These are phyloP conservation scores for Tuber microsphaerosporum DNA, from an alignment of 495 filamentous ascomycete species.

Conservation along the genomic window DNA sequence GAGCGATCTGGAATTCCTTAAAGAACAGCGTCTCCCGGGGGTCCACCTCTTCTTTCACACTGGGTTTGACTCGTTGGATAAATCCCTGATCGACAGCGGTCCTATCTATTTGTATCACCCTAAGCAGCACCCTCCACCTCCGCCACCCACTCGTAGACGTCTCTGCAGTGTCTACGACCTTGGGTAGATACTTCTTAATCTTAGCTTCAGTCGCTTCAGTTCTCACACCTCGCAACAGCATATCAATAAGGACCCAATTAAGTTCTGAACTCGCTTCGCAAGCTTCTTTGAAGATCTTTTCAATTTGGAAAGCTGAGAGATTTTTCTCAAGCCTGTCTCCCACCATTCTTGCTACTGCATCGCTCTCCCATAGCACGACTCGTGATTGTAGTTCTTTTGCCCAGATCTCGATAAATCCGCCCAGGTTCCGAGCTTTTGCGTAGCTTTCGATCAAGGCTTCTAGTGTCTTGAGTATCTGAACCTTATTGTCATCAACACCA, in stretches of 20 bases:
- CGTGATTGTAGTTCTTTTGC: constrained; percentile 14
- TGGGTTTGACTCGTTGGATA: background rate
- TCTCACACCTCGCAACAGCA: constrained; percentile 30
- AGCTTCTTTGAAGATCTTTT: constrained; percentile 23
- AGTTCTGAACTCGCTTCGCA: constrained; percentile 5
- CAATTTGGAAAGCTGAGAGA: constrained; percentile 25
- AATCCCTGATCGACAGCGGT: background rate
- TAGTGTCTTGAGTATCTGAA: constrained; percentile 18
- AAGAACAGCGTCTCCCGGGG: background rate
- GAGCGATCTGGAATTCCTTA: background rate
- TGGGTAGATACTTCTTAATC: constrained; percentile 8
- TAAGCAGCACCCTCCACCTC: constrained; percentile 23
- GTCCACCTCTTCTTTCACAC: background rate
- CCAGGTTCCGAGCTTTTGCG: constrained; percentile 32
- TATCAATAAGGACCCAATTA: constrained; percentile 36
- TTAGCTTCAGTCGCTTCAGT: constrained; percentile 35
- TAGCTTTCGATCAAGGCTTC: constrained; percentile 33
- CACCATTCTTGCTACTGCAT: constrained; percentile 24
- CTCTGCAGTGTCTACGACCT: constrained; percentile 8
- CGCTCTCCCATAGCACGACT: constrained; percentile 31
- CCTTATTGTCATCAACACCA: background rate
- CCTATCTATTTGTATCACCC: constrained; percentile 20
- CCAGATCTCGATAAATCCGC: constrained; percentile 32
- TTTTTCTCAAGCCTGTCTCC: constrained; percentile 25
- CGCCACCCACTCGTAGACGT: constrained; percentile 15